Evolutionary conservation across 441 rosid genomes (phyloP).

Genomic region (Gossypium davidsonii): DNA sequence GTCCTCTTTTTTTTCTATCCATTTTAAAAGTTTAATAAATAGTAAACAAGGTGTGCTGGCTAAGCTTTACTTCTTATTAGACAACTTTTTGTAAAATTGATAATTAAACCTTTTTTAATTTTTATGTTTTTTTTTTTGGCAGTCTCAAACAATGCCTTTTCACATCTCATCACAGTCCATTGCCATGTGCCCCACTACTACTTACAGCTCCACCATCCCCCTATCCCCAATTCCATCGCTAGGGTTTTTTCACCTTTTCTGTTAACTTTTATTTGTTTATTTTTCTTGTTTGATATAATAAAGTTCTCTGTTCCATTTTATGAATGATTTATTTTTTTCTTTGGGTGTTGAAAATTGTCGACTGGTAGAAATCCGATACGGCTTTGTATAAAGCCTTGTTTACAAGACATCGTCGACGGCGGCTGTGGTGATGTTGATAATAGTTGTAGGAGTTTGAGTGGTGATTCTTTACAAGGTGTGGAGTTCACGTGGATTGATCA

Average conservation of each 20-base stretch:
- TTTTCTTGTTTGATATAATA: neutral
- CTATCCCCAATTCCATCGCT: constrained; percentile 32
- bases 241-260: constrained; percentile 42
- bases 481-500: constrained; percentile 55
- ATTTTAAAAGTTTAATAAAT: no score
- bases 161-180: constrained; percentile 48
- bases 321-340: neutral
- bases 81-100: neutral
- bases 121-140: no score
- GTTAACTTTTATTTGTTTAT: neutral
- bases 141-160: constrained; percentile 41
- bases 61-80: neutral
- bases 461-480: constrained; percentile 24
- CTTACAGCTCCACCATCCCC: constrained; percentile 20
- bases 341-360: constrained; percentile 11
- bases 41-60: no score
- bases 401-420: constrained; percentile 8
- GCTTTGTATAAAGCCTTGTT: constrained; percentile 18
- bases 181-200: constrained; percentile 33
- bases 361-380: constrained; percentile 16
- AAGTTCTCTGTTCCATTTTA: no score
- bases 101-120: neutral
- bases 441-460: neutral
- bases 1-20: neutral
- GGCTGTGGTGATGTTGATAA: neutral